Evolutionary conservation across 768 basidiomycete species (phyloP).

Genomic region (Amanita molliuscula): DNA sequence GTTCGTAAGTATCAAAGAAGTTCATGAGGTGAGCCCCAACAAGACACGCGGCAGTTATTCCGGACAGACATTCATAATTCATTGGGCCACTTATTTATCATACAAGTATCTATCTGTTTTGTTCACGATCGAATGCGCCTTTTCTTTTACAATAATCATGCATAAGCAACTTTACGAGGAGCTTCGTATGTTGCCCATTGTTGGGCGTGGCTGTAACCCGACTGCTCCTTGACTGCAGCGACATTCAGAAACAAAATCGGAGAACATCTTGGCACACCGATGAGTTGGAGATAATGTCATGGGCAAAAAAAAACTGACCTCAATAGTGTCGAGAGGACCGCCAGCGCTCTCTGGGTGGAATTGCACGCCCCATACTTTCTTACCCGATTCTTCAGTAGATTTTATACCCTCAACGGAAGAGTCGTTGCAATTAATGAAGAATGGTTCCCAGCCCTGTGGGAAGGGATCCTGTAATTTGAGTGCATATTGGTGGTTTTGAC

Average conservation of each 20-base stretch:
- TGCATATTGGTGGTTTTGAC: constrained; percentile 99
- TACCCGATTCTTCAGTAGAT: constrained; percentile 81
- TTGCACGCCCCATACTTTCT: constrained; percentile 94
- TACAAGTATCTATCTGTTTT: neutral
- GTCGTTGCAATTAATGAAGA: constrained; percentile 99
- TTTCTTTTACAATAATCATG: neutral
- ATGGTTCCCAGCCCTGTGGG: constrained; percentile 96
- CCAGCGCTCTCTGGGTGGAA: constrained; percentile 99
- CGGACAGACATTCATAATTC: neutral
- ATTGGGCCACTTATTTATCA: too few relatives aligned
- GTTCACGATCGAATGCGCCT: neutral
- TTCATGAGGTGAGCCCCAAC: constrained; percentile 39
- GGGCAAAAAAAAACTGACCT: constrained; percentile 38
- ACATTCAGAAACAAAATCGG: constrained; percentile 66
- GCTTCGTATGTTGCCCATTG: constrained; percentile 13
- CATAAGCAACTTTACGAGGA: constrained; percentile 12
- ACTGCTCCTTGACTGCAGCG: constrained; percentile 39
- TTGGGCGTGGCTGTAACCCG: constrained; percentile 12
- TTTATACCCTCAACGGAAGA: constrained; percentile 99
- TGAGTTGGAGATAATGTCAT: neutral
- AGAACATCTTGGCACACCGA: constrained; percentile 4
- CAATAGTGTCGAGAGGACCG: constrained; percentile 97
- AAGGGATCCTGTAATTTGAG: constrained; percentile 88
- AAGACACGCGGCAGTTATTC: neutral
- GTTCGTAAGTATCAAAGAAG: constrained; percentile 62